Evolutionary conservation across 805 yeast genomes (phyloP).

Genomic region (Candida maesae): DNA sequence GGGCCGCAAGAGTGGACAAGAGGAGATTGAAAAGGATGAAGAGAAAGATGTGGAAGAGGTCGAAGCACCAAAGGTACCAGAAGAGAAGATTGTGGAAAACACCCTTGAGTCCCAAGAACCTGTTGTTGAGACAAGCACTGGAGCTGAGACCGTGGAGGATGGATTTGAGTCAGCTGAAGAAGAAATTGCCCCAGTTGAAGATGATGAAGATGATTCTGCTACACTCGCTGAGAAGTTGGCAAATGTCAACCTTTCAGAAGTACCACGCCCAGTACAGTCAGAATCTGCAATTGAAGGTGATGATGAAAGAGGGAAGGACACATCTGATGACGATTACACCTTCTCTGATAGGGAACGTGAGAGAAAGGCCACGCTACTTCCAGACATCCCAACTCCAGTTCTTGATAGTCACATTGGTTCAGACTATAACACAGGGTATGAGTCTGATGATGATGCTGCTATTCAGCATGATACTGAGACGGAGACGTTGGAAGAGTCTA

Average conservation of each 20-base stretch:
- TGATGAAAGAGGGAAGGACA: constrained; percentile 27
- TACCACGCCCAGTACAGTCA: constrained; percentile 11
- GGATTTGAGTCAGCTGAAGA: constrained; percentile 1
- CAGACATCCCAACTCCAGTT: constrained; percentile 8
- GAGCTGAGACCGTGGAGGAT: not conserved
- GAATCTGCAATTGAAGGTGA: constrained; percentile 31
- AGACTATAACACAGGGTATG: constrained; percentile 55
- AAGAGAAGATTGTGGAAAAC: too few species aligned
- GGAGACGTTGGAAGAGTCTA: constrained; percentile 7
- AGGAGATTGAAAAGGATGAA: constrained; percentile 6
- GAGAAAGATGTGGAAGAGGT: constrained; percentile 8
- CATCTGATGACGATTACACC: constrained; percentile 25
- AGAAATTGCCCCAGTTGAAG: not conserved
- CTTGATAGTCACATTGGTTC: constrained; percentile 20
- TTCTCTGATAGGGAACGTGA: constrained; percentile 22
- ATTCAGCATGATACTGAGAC: constrained; percentile 23
- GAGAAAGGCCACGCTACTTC: constrained; percentile 12
- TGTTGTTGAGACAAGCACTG: not conserved
- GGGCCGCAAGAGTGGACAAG: constrained; percentile 12
- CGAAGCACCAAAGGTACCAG: too few species aligned
- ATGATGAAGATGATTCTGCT: constrained; percentile 4
- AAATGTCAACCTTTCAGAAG: constrained; percentile 11
- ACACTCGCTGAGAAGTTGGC: constrained; percentile 19
- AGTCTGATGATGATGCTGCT: constrained; percentile 56
- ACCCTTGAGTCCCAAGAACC: too few species aligned